Percentiles rank a stretch among this genome's conserved stretches.
These are phyloP conservation scores for Scytalidium lignicola DNA, from an alignment of 2,329 filamentous ascomycete species.

Conservation along the genomic window DNA sequence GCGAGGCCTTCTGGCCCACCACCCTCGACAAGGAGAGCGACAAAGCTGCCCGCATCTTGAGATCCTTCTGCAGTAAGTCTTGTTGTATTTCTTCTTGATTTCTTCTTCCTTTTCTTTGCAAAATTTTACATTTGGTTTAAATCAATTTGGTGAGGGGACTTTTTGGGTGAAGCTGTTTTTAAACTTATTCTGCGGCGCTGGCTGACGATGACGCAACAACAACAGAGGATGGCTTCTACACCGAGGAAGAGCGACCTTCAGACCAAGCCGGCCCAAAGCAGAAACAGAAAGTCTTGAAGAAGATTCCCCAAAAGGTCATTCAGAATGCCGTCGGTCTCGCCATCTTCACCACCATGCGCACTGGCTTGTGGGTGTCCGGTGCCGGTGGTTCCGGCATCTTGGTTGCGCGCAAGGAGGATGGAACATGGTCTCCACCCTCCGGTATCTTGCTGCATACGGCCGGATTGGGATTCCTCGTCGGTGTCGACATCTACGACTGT, in stretches of 20 bases:
- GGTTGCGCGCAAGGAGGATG: conserved; percentile 77
- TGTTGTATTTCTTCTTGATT: background rate
- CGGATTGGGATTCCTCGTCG: conserved; percentile 81
- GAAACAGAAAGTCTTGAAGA: conserved; percentile 62
- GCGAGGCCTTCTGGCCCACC: conserved; percentile 79
- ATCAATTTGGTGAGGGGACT: no score
- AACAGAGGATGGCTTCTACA: conserved; percentile 64
- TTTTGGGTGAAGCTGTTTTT: no score
- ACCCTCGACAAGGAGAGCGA: conserved; percentile 83
- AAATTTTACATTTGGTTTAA: no score
- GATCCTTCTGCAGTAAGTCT: conserved; percentile 78
- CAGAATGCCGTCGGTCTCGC: conserved; percentile 85
- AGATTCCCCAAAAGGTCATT: conserved; percentile 82
- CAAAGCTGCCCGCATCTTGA: conserved; percentile 81
- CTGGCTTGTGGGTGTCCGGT: conserved; percentile 85
- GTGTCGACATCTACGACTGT: conserved; percentile 93
- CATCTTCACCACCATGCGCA: conserved; percentile 94
- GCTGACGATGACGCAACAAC: background rate
- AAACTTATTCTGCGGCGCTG: background rate
- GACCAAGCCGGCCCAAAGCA: conserved; percentile 34
- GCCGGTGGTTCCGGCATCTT: conserved; percentile 89
- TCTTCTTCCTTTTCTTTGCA: background rate
- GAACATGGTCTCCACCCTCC: conserved; percentile 85
- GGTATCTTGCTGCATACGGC: conserved; percentile 87
- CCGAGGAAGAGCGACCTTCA: conserved; percentile 39